A percentile compares a stretch with the other conserved stretches of the same genome.
Conservation (phyloP, 768 basidiomycete species). For the Mycena floridula region DNA sequence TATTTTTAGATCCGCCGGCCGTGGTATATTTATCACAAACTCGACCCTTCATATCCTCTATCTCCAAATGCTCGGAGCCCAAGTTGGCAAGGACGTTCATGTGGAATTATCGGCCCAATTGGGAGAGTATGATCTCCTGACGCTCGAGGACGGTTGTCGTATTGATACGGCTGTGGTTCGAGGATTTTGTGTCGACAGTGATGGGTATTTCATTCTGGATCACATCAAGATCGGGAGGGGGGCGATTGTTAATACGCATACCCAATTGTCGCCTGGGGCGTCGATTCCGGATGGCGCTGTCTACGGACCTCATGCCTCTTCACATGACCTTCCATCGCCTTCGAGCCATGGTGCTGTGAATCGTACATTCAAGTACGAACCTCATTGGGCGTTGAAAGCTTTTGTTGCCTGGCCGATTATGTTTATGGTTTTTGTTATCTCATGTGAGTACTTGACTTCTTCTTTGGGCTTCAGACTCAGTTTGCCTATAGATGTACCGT, state of each 20-base stretch:
- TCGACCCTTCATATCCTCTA: slow-evolving; percentile 31
- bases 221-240: slow-evolving; percentile 28
- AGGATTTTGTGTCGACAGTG: slow-evolving; percentile 39
- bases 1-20: slow-evolving; percentile 24
- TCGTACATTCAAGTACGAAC: slow-evolving; percentile 25
- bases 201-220: slow-evolving; percentile 35
- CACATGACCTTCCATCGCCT: slow-evolving; percentile 31
- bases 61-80: slow-evolving; percentile 38
- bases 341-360: slow-evolving; percentile 32
- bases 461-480: neutral
- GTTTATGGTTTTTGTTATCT: slow-evolving; percentile 22
- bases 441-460: slow-evolving; percentile 19
- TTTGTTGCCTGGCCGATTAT: slow-evolving; percentile 36
- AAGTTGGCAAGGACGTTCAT: slow-evolving; percentile 31
- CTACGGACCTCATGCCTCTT: slow-evolving; percentile 41
- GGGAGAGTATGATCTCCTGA: slow-evolving; percentile 38
- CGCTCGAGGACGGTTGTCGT: slow-evolving; percentile 33
- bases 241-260: slow-evolving; percentile 35
- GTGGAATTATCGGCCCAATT: slow-evolving; percentile 30
- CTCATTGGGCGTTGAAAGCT: slow-evolving; percentile 22
- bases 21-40: slow-evolving; percentile 33
- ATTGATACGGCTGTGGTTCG: slow-evolving; percentile 33
- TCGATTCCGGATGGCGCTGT: slow-evolving; percentile 27
- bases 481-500: slow-evolving; percentile 30
- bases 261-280: slow-evolving; percentile 34